These are phyloP conservation scores for Cladosporium velox DNA, from an alignment of 2,329 filamentous ascomycete genomes.

Conservation along the genomic window DNA sequence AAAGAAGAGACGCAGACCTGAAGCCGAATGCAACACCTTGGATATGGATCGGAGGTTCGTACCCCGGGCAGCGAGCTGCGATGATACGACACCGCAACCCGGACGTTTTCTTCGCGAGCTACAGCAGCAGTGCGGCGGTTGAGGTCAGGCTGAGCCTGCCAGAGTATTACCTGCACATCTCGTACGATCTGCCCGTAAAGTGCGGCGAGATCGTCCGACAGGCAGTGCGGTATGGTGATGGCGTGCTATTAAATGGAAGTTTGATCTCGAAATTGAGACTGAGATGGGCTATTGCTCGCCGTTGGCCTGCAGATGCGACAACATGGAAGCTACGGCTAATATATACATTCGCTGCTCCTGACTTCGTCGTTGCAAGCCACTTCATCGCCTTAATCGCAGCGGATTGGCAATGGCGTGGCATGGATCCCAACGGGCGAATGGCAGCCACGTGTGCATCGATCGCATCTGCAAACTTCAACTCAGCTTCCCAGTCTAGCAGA, in stretches of 20 bases:
- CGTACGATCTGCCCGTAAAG: conserved; percentile 23
- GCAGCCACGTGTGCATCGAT: not conserved
- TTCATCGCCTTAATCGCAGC: not conserved
- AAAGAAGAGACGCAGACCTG: conserved; percentile 21
- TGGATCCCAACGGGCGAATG: conserved; percentile 22
- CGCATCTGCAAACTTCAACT: not conserved
- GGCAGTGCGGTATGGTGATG: conserved; percentile 26
- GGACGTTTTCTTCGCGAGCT: conserved; percentile 28
- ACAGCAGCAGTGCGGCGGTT: conserved; percentile 26
- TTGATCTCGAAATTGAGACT: not conserved
- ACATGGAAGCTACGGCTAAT: not conserved
- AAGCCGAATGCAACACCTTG: conserved; percentile 26
- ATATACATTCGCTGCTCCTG: conserved; percentile 15
- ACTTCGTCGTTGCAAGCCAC: not conserved
- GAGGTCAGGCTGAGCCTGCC: conserved; percentile 26
- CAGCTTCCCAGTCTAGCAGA: not conserved
- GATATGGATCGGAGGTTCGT: conserved; percentile 29
- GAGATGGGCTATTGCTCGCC: conserved; percentile 1
- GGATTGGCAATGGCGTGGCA: conserved; percentile 27
- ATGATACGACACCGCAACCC: conserved; percentile 28
- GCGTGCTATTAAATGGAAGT: conserved; percentile 25
- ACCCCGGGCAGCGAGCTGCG: conserved; percentile 28
- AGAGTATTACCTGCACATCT: conserved; percentile 25
- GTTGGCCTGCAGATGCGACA: not conserved
- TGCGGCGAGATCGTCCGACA: conserved; percentile 27